phyloP scores from a whole-genome alignment of 768 basidiomycete genomes.

The Rhodotorula graminis region DNA sequence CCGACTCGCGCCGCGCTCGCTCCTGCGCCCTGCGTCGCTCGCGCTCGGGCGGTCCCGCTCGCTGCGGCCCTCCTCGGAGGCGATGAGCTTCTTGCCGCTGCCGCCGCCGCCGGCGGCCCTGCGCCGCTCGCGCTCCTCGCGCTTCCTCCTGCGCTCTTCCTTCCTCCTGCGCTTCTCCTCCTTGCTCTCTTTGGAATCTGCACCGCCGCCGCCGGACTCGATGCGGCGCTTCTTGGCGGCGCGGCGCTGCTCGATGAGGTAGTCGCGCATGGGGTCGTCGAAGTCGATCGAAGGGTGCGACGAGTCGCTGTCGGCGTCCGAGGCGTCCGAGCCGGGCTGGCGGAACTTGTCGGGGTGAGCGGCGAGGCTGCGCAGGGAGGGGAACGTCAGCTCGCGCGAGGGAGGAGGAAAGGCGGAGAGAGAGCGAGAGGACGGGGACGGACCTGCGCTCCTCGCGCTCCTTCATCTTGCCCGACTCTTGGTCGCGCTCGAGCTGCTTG shows the following conservation, averaged over 20 bases:
- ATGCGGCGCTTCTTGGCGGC: slow-evolving; percentile 65
- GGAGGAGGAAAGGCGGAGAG: neutral
- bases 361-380: slow-evolving; percentile 10
- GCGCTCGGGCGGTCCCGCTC: neutral
- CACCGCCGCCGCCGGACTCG: slow-evolving; percentile 76
- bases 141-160: slow-evolving; percentile 43
- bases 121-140: slow-evolving; percentile 41
- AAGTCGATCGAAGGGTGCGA: slow-evolving; percentile 72
- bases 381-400: no score
- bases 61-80: neutral
- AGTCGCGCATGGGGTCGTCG: slow-evolving; percentile 97
- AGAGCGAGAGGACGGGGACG: slow-evolving; percentile 44
- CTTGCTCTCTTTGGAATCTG: slow-evolving; percentile 61
- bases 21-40: neutral
- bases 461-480: slow-evolving; percentile 75
- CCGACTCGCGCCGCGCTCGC: no score
- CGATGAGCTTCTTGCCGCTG: neutral
- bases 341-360: slow-evolving; percentile 33
- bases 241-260: slow-evolving; percentile 62
- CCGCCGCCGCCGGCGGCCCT: slow-evolving; percentile 1
- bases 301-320: slow-evolving; percentile 58
- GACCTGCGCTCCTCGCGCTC: slow-evolving; percentile 79
- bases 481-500: slow-evolving; percentile 73
- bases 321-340: slow-evolving; percentile 46
- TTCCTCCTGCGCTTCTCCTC: slow-evolving; percentile 55